Percentiles rank a stretch among this genome's conserved stretches.
Conservation (phyloP, 306 rosid genomes). For the barrel medic (Medicago truncatula) region DNA sequence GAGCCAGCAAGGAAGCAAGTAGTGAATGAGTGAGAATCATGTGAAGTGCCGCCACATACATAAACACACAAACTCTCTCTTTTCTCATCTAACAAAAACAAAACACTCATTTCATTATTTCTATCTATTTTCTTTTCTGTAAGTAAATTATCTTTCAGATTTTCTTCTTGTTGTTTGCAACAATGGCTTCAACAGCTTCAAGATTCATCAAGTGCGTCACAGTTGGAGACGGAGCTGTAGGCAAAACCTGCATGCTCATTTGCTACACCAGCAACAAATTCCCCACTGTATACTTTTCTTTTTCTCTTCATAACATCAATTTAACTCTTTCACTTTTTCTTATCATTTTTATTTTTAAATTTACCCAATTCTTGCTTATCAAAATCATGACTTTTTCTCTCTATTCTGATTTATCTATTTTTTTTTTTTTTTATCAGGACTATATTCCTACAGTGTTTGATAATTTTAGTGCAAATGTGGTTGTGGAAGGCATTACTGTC, state of each 20-base stretch:
- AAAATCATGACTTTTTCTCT: constrained; percentile 10
- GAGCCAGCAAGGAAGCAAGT: background rate
- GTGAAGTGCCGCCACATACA: constrained; percentile 63
- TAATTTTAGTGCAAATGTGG: constrained; percentile 65
- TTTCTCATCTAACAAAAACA: constrained; percentile 49
- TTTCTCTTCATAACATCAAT: constrained; percentile 37
- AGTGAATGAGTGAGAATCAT: constrained; percentile 76
- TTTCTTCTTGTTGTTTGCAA: constrained; percentile 30
- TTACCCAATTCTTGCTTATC: constrained; percentile 1
- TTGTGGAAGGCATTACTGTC: constrained; percentile 59
- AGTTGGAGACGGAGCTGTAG: constrained; percentile 94
- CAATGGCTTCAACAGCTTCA: constrained; percentile 85
- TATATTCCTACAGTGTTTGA: constrained; percentile 83
- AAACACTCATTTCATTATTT: constrained; percentile 27
- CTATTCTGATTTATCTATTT: constrained; percentile 38
- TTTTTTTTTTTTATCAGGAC: constrained; percentile 66
- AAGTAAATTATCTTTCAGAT: constrained; percentile 17
- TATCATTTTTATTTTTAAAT: background rate
- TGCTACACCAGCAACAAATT: constrained; percentile 92
- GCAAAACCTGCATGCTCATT: constrained; percentile 97
- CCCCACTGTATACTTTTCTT: constrained; percentile 64
- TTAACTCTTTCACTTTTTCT: constrained; percentile 37
- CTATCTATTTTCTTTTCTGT: background rate
- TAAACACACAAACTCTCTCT: constrained; percentile 37
- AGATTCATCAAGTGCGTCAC: constrained; percentile 95